A percentile compares a stretch with the other conserved stretches of the same genome.
phyloP scores from a whole-genome alignment of 208 protist species.

The Leishmania mexicana region DNA sequence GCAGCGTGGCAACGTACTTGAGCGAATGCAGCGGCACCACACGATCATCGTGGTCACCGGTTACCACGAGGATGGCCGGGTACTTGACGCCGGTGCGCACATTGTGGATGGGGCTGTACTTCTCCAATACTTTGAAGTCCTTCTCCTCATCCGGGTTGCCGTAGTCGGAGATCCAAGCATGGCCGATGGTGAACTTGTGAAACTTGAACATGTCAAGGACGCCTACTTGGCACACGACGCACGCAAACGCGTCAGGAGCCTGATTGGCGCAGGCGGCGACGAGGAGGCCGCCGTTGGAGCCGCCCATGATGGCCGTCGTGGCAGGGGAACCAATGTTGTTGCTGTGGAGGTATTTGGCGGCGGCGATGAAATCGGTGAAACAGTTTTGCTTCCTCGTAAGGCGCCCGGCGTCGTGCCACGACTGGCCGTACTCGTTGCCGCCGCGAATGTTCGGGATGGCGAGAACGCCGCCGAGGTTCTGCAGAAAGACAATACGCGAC shows the following conservation, averaged over 20 bases:
- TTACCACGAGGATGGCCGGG: slow-evolving; percentile 91
- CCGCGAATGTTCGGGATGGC: slow-evolving; percentile 95
- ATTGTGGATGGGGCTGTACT: slow-evolving; percentile 96
- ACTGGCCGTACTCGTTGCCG: slow-evolving; percentile 94
- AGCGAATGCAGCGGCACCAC: slow-evolving; percentile 96
- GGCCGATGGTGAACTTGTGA: slow-evolving; percentile 96
- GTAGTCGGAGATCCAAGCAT: slow-evolving; percentile 94
- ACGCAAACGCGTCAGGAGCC: slow-evolving; percentile 83
- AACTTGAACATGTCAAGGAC: slow-evolving; percentile 96
- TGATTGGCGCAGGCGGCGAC: slow-evolving; percentile 91
- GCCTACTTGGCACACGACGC: slow-evolving; percentile 88
- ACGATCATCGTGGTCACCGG: slow-evolving; percentile 96
- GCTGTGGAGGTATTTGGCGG: slow-evolving; percentile 75
- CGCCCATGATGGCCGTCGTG: slow-evolving; percentile 92
- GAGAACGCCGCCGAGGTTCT: slow-evolving; percentile 83
- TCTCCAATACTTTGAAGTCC: slow-evolving; percentile 92
- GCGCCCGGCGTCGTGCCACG: slow-evolving; percentile 93
- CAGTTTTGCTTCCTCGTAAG: slow-evolving; percentile 89
- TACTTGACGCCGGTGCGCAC: slow-evolving; percentile 77
- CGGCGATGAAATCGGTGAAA: slow-evolving; percentile 88
- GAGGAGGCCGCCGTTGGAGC: slow-evolving; percentile 95
- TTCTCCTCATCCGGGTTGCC: slow-evolving; percentile 90
- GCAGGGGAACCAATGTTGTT: slow-evolving; percentile 75
- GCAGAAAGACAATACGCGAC: slow-evolving; percentile 78
- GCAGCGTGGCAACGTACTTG: slow-evolving; percentile 94